Evolutionary conservation across 352 stramenopile genomes (phyloP).

Genomic region (Phytophthora brassicae): DNA sequence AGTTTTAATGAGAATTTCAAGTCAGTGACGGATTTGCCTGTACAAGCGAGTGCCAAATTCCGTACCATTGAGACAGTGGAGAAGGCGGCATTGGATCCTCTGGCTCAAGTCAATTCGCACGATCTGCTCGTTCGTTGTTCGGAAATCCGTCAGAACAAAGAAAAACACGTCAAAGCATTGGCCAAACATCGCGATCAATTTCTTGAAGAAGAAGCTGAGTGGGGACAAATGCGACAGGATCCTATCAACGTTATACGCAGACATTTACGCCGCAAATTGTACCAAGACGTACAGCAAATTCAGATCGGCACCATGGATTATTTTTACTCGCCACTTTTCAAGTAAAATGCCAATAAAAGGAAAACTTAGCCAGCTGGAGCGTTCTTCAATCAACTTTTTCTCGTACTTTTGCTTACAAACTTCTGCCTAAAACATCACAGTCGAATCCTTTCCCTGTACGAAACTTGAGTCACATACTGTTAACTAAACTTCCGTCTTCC

Average conservation of each 20-base stretch:
- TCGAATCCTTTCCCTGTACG: neutral
- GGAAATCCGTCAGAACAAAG: conserved; percentile 59
- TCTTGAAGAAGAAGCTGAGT: conserved; percentile 54
- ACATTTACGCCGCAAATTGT: conserved; percentile 55
- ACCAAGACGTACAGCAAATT: conserved; percentile 61
- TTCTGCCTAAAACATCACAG: neutral
- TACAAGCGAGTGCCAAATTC: conserved; percentile 24
- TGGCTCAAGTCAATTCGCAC: conserved; percentile 65
- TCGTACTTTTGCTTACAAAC: conserved; percentile 11
- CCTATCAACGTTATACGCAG: conserved; percentile 65
- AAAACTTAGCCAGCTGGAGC: too few relatives aligned
- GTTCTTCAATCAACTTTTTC: conserved; percentile 11
- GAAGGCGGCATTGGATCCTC: conserved; percentile 41
- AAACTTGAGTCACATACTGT: conserved; percentile 4
- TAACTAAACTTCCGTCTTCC: conserved; percentile 6
- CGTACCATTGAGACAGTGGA: conserved; percentile 69
- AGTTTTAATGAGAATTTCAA: conserved; percentile 2
- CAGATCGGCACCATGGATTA: conserved; percentile 66
- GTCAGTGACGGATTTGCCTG: neutral
- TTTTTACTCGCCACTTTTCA: conserved; percentile 66
- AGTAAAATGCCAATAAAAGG: too few relatives aligned
- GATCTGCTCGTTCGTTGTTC: conserved; percentile 69
- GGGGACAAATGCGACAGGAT: conserved; percentile 69
- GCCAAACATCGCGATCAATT: conserved; percentile 52
- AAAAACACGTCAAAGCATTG: conserved; percentile 46